Base-by-base conservation (phyloP, 768 basidiomycete species). In the Trametes coccinea region DNA sequence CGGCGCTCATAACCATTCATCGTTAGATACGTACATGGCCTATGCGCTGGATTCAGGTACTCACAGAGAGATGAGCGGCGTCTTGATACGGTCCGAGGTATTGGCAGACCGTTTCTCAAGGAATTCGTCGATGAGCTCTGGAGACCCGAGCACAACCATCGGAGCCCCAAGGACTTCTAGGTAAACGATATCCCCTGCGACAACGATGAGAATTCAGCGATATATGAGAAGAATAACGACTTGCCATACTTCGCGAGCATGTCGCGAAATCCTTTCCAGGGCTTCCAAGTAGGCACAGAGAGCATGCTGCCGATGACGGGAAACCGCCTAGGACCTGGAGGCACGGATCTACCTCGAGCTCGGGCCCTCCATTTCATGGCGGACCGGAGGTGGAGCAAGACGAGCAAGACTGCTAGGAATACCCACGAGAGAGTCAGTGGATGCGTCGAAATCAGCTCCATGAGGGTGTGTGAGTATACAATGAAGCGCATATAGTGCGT, bases 321-420 rank as follows among this genome's bases (percentile, higher is more conserved):
- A 8, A 63, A 34, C 6, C 61, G 51, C 34, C 60, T 64, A 5
- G 72, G 72, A 9, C 72, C 72, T 4, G 72, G 72, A 14, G 72
- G 72, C 0, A 66, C 41, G 0, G 63, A 60, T 2, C 59, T 47
- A 4, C 57, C 54, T 5, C 43, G 53, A 2, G 50, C 13, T 8
- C 51, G 53, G 16, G 45, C 39, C 10, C 34, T 33, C 61, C 61
- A 62, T n/a, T n/a, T 16, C 1, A 39, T 29, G 11, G 29, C 17
- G 2, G 60, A 56, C 4, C 46, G 49, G 2, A 43, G 13, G 17
- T 51, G 51, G 10, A 55, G 13, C 4, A 56, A 1, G 31, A 44
- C 41, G 3, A 39, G 14, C 17, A 50, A 0, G 8, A 16, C 30
- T 9, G 49, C 31, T 8, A 9, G 27, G 40, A 34, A 1, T 29